Base-by-base conservation (phyloP, 2,329 filamentous ascomycete genomes). In the Calonectria fujianensis region DNA sequence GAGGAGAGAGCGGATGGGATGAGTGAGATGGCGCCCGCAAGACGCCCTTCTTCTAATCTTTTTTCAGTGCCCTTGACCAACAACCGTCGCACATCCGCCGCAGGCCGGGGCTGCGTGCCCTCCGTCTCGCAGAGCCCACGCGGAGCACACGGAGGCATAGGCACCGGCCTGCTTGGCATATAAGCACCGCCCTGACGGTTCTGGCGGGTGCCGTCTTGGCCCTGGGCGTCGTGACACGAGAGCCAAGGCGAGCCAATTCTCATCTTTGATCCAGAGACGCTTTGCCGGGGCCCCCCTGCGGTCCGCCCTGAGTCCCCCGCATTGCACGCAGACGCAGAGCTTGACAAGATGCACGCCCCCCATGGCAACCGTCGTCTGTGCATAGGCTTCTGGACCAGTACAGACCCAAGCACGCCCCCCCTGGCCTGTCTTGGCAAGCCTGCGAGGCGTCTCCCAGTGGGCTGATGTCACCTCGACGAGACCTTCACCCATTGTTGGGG, bases 141-240 rank as follows among this genome's bases (percentile, higher is more conserved):
- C 32, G n/a, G 32, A 61, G 24, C 54, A 9, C 16, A 14, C 32
- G 41, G 41, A 32, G 32, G 32, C 32, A 45, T 45, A n/a, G 18
- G n/a, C 41, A 39, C 18, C 18, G 14, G 35, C 11, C 18, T n/a
- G 11, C 57, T 63, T 63, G 57, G 57, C 57, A 27, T 39, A 20
- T 18, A 24, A 63, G 35, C 57, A 41, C 57, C 57, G 57, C 57
- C 35, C 31, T 35, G 18, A 48, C 69, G 69, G 69, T 61, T 50
- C 35, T 52, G 69, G 24, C 57, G 18, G 13, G 41, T 41, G 45
- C 69, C 69, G 69, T 61, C 69, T 70, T 70, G 69, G 68, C 68
- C 9, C 57, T 51, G 48, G 57, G 13, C 50, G 65, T 68, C 32
- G 65, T 69, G 67, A 69, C 54, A 32, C 29, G 54, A 51, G 29